Evolutionary conservation across 2,329 filamentous ascomycete genomes (phyloP).

Genomic region (Xylariaceae sp.): DNA sequence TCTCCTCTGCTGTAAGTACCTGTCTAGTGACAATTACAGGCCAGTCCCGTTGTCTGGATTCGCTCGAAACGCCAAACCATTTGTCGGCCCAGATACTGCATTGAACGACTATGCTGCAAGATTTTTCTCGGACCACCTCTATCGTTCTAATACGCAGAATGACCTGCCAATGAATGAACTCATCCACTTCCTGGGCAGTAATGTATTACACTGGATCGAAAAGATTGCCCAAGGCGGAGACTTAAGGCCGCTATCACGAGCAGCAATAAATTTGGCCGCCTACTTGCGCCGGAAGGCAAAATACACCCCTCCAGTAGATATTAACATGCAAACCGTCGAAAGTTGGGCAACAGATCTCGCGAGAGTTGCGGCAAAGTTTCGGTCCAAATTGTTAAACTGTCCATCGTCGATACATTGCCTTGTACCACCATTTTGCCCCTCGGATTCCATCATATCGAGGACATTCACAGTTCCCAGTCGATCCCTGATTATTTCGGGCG

Average conservation of each 20-base stretch:
- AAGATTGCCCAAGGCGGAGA: constrained; percentile 24
- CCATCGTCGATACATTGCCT: constrained; percentile 35
- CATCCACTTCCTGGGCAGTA: constrained; percentile 56
- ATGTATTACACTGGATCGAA: constrained; percentile 34
- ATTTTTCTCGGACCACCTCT: constrained; percentile 28
- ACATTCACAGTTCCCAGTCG: constrained; percentile 17
- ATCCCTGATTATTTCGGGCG: constrained; percentile 11
- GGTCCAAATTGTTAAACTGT: constrained; percentile 26
- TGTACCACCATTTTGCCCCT: constrained; percentile 34
- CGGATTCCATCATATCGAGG: constrained; percentile 29
- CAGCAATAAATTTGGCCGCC: constrained; percentile 31
- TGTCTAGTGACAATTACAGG: constrained; percentile 17
- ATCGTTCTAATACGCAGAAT: constrained; percentile 17
- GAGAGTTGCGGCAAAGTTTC: constrained; percentile 33
- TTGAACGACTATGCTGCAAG: constrained; percentile 25
- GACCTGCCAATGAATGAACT: constrained; percentile 49
- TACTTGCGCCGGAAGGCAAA: constrained; percentile 27
- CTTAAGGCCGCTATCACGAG: constrained; percentile 24
- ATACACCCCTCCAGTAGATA: constrained; percentile 23
- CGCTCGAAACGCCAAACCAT: constrained; percentile 10
- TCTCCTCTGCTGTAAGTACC: constrained; percentile 22
- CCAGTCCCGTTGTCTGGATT: constrained; percentile 9
- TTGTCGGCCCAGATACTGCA: constrained; percentile 12
- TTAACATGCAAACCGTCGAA: constrained; percentile 23
- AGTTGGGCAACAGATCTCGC: constrained; percentile 33